Conservation (phyloP, 768 basidiomycete species). For the Lactarius deliciosus region DNA sequence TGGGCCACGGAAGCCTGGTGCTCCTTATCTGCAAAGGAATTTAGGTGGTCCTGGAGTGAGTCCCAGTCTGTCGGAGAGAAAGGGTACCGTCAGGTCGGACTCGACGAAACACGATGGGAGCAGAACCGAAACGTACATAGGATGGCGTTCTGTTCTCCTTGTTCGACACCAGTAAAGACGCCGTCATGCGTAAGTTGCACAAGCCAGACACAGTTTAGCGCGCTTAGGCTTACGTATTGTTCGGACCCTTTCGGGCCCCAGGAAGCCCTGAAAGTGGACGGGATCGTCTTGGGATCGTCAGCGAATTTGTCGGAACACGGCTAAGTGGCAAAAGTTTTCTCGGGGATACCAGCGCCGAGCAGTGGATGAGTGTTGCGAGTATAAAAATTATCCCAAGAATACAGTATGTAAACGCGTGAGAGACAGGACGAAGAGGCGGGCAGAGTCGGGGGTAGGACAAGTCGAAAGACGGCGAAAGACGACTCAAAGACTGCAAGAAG, state of each 20-base stretch:
- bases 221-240: conserved; percentile 5
- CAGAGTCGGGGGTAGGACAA: not conserved
- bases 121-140: conserved; percentile 3
- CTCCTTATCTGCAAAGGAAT: not conserved
- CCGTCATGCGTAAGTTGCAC: not conserved
- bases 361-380: not conserved
- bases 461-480: not conserved
- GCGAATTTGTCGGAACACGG: too few species aligned
- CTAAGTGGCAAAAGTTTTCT: too few species aligned
- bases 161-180: not conserved
- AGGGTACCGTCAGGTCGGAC: not conserved
- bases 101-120: not conserved
- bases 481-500: not conserved
- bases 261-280: too few species aligned
- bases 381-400: not conserved
- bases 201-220: not conserved
- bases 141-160: not conserved
- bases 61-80: conserved; percentile 9
- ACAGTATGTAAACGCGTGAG: not conserved
- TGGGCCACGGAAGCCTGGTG: not conserved
- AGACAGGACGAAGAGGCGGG: too few species aligned
- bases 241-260: not conserved
- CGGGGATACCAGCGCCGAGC: too few species aligned
- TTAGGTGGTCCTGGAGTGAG: not conserved
- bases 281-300: too few species aligned